Evolutionary conservation across 2,329 filamentous ascomycete genomes (phyloP).

Genomic region (Metarhizium humberi): DNA sequence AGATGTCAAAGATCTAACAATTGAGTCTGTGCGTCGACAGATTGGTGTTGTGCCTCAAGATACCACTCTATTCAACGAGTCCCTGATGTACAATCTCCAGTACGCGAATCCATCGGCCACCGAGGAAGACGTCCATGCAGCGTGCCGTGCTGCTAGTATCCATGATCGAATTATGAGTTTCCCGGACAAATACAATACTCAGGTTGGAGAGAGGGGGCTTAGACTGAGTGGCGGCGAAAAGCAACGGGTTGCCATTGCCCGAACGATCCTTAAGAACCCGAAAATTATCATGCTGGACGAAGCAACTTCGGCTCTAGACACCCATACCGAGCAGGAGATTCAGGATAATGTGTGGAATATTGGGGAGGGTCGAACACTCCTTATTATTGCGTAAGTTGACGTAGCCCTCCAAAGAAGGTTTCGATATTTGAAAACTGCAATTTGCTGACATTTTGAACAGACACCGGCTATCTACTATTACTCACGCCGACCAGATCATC

Average conservation of each 20-base stretch:
- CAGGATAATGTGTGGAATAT: constrained; percentile 77
- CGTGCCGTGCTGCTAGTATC: constrained; percentile 80
- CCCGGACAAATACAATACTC: constrained; percentile 80
- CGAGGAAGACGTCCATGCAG: constrained; percentile 71
- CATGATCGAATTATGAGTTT: constrained; percentile 88
- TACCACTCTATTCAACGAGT: constrained; percentile 90
- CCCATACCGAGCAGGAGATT: constrained; percentile 87
- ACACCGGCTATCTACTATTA: constrained; percentile 78
- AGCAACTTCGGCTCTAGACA: constrained; percentile 84
- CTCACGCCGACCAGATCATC: constrained; percentile 75
- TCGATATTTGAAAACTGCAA: background rate
- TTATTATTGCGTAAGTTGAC: constrained; percentile 76
- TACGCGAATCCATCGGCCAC: constrained; percentile 78
- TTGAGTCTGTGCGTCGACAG: constrained; percentile 82
- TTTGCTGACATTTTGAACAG: constrained; percentile 24
- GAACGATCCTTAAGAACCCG: constrained; percentile 86
- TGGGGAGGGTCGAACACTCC: constrained; percentile 76
- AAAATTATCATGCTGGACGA: constrained; percentile 90
- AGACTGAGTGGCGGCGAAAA: constrained; percentile 86
- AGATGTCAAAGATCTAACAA: constrained; percentile 78
- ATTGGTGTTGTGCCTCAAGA: constrained; percentile 98
- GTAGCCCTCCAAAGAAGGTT: background rate
- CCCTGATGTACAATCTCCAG: constrained; percentile 86
- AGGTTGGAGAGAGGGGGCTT: constrained; percentile 82
- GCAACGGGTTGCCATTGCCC: constrained; percentile 85